phyloP scores from a whole-genome alignment of 2,329 filamentous ascomycete species.

The Xylariaceae sp. region DNA sequence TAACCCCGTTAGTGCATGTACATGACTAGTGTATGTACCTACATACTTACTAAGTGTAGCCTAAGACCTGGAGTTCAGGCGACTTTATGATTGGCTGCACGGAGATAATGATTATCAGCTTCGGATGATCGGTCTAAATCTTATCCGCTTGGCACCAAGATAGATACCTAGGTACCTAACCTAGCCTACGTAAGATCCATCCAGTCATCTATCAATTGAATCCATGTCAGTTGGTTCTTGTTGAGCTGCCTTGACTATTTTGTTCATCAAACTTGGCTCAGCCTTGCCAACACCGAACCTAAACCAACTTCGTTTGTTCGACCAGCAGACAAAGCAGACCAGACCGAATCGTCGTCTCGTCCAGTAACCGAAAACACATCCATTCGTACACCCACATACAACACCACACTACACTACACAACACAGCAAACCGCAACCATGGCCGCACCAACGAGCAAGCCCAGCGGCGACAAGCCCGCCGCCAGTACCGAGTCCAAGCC shows the following conservation, averaged over 20 bases:
- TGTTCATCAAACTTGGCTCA: conserved; percentile 11
- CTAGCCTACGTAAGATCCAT: too few species aligned
- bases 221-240: too few species aligned
- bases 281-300: conserved; percentile 3
- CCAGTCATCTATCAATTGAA: too few species aligned
- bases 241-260: conserved; percentile 1
- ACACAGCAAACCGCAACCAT: conserved; percentile 12
- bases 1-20: too few species aligned
- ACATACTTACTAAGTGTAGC: neutral
- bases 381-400: too few species aligned
- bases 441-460: conserved; percentile 30
- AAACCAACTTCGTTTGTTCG: too few species aligned
- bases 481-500: conserved; percentile 46
- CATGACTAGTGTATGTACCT: too few species aligned
- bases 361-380: neutral
- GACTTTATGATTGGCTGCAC: conserved; percentile 9
- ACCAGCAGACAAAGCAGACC: neutral
- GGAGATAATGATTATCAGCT: conserved; percentile 10
- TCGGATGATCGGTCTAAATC: conserved; percentile 11
- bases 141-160: conserved; percentile 14
- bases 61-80: neutral
- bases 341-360: neutral
- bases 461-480: conserved; percentile 43
- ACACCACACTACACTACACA: too few species aligned
- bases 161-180: too few species aligned